These are phyloP conservation scores for Penicillium paradoxum DNA, from an alignment of 495 filamentous ascomycete genomes.

Conservation along the genomic window DNA sequence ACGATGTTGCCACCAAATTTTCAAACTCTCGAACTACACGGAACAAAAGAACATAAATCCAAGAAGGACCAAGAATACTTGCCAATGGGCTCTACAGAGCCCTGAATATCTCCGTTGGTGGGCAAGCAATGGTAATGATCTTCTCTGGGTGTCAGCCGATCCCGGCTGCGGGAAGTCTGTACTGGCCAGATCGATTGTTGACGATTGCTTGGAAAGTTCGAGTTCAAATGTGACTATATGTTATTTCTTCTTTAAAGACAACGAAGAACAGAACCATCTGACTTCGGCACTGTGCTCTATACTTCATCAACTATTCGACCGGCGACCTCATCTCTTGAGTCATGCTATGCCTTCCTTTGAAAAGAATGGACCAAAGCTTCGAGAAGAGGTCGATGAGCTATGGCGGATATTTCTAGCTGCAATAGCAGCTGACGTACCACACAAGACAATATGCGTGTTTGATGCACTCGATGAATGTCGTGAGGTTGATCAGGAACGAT, in stretches of 20 bases:
- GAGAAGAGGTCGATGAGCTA: slow-evolving; percentile 20
- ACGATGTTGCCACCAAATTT: too few relatives aligned
- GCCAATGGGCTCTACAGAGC: too few relatives aligned
- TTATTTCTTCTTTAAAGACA: slow-evolving; percentile 47
- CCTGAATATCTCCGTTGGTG: too few relatives aligned
- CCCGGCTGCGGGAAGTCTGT: slow-evolving; percentile 46
- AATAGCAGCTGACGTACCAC: too few relatives aligned
- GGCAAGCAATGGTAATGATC: too few relatives aligned
- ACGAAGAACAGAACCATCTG: slow-evolving; percentile 29
- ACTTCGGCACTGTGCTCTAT: slow-evolving; percentile 32
- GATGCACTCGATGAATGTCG: slow-evolving; percentile 43
- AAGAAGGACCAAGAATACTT: too few relatives aligned
- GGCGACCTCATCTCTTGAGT: slow-evolving; percentile 12
- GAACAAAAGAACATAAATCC: too few relatives aligned
- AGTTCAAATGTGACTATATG: slow-evolving; percentile 19
- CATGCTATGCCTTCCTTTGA: slow-evolving; percentile 23
- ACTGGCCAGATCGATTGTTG: slow-evolving; percentile 9
- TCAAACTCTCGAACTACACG: too few relatives aligned
- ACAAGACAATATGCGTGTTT: slow-evolving; percentile 26
- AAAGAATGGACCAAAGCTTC: slow-evolving; percentile 21
- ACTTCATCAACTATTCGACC: slow-evolving; percentile 37
- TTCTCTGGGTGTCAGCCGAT: slow-evolving; percentile 3
- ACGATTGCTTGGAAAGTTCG: slow-evolving; percentile 14
- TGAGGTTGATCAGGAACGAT: slow-evolving; percentile 8
- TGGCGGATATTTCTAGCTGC: slow-evolving; percentile 22